Evolutionary conservation across 768 basidiomycete species (phyloP).

Genomic region (button mushroom (Agaricus bisporus)): DNA sequence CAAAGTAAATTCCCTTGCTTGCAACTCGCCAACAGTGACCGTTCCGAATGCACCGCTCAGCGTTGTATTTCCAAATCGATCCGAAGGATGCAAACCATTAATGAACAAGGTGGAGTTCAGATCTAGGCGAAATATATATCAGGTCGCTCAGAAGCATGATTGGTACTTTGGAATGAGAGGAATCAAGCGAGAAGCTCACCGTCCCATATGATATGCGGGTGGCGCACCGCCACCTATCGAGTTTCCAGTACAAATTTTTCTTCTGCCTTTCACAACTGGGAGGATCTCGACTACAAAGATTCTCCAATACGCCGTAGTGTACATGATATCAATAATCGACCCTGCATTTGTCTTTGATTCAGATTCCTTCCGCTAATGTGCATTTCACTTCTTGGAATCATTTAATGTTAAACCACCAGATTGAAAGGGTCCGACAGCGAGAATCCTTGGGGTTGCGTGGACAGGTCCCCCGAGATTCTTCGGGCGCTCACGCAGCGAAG

Average conservation of each 20-base stretch:
- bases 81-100: conserved; percentile 61
- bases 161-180: conserved; percentile 47
- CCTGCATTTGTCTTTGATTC: too few relatives aligned
- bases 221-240: too few relatives aligned
- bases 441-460: not conserved
- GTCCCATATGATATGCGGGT: too few relatives aligned
- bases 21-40: conserved; percentile 21
- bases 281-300: too few relatives aligned
- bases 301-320: too few relatives aligned
- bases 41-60: conserved; percentile 31
- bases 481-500: not conserved
- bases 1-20: not conserved
- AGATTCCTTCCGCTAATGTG: too few relatives aligned
- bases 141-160: conserved; percentile 33
- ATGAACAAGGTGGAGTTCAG: conserved; percentile 26
- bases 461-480: too few relatives aligned
- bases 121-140: conserved; percentile 12
- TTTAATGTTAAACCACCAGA: too few relatives aligned
- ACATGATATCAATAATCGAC: too few relatives aligned
- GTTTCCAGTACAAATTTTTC: too few relatives aligned
- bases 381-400: too few relatives aligned
- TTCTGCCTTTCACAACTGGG: too few relatives aligned
- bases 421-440: not conserved
- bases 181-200: conserved; percentile 27
- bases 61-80: conserved; percentile 42